Conservation (phyloP, 2,329 filamentous ascomycete species). For the Allantophomopsis lycopodina region DNA sequence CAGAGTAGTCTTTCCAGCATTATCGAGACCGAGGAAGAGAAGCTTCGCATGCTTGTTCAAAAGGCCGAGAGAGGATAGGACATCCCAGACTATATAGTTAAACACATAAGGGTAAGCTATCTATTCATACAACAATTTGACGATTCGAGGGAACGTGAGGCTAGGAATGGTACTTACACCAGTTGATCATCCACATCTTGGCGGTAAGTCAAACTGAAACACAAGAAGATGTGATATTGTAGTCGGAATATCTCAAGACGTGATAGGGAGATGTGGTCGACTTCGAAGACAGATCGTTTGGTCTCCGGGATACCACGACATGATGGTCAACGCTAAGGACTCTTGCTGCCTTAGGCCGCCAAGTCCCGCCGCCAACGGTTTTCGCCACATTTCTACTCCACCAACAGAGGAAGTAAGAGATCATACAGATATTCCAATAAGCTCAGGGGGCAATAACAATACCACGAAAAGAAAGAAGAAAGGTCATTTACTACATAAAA, state of each 20-base stretch:
- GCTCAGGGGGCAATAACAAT: no score
- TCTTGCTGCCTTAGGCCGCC: not conserved
- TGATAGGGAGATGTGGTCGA: not conserved
- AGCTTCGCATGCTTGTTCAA: constrained; percentile 95
- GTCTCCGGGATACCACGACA: not conserved
- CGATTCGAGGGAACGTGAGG: no score
- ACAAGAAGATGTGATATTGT: not conserved
- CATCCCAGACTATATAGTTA: constrained; percentile 61
- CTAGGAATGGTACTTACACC: constrained; percentile 51
- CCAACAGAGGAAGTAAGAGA: no score
- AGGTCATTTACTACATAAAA: no score
- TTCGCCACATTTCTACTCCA: no score
- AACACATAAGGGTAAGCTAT: constrained; percentile 16
- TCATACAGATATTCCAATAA: no score
- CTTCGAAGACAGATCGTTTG: not conserved
- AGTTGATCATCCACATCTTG: constrained; percentile 85
- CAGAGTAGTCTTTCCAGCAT: constrained; percentile 87
- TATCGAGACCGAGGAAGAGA: constrained; percentile 84
- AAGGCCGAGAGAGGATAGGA: constrained; percentile 75
- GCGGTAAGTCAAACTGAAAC: not conserved
- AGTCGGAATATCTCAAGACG: not conserved
- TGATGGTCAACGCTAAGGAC: not conserved
- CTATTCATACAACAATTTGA: not conserved
- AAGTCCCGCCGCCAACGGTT: not conserved
- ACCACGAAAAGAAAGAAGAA: no score